Conservation (phyloP, 495 filamentous ascomycete species). For the Opeltia flavorubescens region DNA sequence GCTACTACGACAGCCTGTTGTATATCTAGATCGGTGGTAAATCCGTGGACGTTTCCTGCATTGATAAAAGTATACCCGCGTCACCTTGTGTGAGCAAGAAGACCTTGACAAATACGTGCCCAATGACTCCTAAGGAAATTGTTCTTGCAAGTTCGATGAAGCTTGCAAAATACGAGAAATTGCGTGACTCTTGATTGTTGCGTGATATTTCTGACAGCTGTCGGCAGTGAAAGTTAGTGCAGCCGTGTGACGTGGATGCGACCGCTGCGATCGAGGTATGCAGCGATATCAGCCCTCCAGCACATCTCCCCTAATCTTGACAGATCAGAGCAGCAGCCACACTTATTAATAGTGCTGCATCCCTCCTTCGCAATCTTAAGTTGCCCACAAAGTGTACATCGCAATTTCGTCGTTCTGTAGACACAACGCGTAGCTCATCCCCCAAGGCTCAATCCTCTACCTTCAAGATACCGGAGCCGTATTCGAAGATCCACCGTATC, state of each 20-base stretch:
- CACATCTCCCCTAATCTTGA: not conserved
- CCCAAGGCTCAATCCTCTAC: not conserved
- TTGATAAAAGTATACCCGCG: too few species aligned
- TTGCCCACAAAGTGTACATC: too few species aligned
- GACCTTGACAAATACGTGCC: not conserved
- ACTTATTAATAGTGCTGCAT: slow-evolving; percentile 1
- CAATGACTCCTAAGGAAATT: too few species aligned
- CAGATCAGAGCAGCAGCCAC: not conserved
- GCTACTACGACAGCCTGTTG: not conserved
- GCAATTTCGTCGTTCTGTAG: not conserved
- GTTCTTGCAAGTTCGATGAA: too few species aligned
- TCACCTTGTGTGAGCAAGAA: not conserved
- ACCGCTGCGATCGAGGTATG: not conserved
- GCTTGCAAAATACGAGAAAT: too few species aligned
- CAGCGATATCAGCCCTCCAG: not conserved
- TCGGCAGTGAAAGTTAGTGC: not conserved
- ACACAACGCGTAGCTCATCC: not conserved
- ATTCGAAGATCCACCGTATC: not conserved
- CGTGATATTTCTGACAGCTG: too few species aligned
- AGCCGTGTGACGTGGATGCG: not conserved
- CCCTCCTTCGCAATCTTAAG: not conserved
- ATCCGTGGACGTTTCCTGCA: not conserved
- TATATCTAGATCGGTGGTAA: too few species aligned
- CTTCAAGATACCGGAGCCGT: not conserved
- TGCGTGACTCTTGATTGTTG: too few species aligned